These are phyloP conservation scores for Isoetes taiwanensis DNA, from an alignment of 75 land plant species.

Conservation along the genomic window DNA sequence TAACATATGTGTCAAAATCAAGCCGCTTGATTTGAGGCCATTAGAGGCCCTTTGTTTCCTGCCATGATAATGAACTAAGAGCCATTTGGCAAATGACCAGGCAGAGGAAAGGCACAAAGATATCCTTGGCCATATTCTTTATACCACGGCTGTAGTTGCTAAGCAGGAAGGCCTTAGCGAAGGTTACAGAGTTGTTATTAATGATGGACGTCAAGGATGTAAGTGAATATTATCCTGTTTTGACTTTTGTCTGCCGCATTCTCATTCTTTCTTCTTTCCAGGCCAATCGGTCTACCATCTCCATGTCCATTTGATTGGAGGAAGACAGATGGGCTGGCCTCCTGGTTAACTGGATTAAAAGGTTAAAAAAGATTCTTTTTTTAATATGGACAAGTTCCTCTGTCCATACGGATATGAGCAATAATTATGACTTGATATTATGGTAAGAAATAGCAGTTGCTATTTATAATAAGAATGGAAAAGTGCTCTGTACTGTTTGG, in stretches of 20 bases:
- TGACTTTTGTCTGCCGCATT: neutral
- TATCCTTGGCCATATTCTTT: slow-evolving; percentile 70
- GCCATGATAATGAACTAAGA: too few relatives aligned
- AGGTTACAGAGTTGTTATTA: slow-evolving; percentile 71
- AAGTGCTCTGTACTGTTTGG: too few relatives aligned
- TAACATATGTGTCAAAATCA: too few relatives aligned
- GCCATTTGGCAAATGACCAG: slow-evolving; percentile 20
- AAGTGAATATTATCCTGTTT: slow-evolving; percentile 9
- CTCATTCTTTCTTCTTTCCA: slow-evolving; percentile 9
- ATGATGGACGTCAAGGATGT: slow-evolving; percentile 81
- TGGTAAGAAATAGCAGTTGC: too few relatives aligned
- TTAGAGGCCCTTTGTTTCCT: too few relatives aligned
- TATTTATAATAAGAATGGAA: too few relatives aligned
- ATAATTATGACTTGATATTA: too few relatives aligned
- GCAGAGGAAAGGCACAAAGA: slow-evolving; percentile 82
- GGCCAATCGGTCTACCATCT: slow-evolving; percentile 87
- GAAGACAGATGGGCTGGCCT: slow-evolving; percentile 90
- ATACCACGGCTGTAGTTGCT: slow-evolving; percentile 63
- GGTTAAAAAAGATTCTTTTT: too few relatives aligned
- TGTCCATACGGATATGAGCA: too few relatives aligned
- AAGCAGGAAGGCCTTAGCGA: slow-evolving; percentile 69
- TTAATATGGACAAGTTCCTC: too few relatives aligned
- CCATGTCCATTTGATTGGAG: slow-evolving; percentile 74
- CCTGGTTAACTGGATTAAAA: slow-evolving; percentile 67
- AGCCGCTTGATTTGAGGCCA: too few relatives aligned